Evolutionary conservation across 148 eudicot genomes (phyloP), one percentile per base, ranked within the genome.

Genomic region (Nepenthes gracilis): DNA sequence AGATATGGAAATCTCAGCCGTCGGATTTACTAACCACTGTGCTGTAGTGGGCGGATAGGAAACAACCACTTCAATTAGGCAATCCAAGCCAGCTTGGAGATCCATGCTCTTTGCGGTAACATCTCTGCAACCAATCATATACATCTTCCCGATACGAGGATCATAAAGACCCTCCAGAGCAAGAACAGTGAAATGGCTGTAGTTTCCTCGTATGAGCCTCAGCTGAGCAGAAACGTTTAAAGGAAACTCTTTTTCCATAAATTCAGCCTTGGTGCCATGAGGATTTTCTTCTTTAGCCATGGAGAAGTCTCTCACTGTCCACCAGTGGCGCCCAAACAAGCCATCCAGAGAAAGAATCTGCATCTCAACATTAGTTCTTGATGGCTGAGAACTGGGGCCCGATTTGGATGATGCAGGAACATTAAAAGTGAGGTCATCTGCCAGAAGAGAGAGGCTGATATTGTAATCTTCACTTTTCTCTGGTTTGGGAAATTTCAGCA

Each of bases 401-500:
- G 87, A 83, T 69, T 85, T 79, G 34, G 83, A 78, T 40, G 75
- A 64, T 49, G 86, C 91, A 12, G 80, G 38, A 6, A 76, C 67
- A 55, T 85, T 85, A 60, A 92, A 81, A 32, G 96, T 80, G 64
- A 92, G 90, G 74, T 92, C 98, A 74, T 92, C 94, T 6, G 91
- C 74, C 12, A 91, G 84, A 70, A 79, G 68, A 68, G 80, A 74
- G 40, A 83, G 77, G 59, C 94, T 80, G 23, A 58, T 64, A 14
- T 14, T 43, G 67, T 66, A 74, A 35, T 72, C 67, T 35, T 74
- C 76, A 1, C 75, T 63, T 63, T 85, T 81, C 49, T 83, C 88
- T 33, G 85, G 65, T 77, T 83, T 87, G 3, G 97, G 97, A 74
- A 64, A 92, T 47, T 67, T 80, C 80, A 92, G 70, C 63, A 88